Evolutionary conservation across 179 eudicot genomes (phyloP).

Genomic region (Heliamphora pulchella): DNA sequence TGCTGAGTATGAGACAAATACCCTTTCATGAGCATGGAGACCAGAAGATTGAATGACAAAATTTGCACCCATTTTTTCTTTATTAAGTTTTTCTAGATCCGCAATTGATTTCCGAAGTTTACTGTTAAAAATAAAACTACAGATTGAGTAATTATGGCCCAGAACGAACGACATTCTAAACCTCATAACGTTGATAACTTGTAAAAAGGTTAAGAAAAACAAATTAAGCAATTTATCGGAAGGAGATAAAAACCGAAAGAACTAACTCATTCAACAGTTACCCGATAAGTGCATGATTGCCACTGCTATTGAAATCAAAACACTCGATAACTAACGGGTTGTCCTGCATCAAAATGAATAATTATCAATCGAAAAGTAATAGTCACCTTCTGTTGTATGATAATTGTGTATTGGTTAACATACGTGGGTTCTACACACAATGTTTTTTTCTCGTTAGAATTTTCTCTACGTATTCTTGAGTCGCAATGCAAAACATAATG

Average conservation of each 20-base stretch:
- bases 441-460: neutral
- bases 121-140: constrained; percentile 27
- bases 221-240: neutral
- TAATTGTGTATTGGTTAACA: neutral
- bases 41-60: constrained; percentile 45
- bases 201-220: no score
- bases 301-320: constrained; percentile 70
- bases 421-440: neutral
- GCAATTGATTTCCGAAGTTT: constrained; percentile 60
- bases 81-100: constrained; percentile 48
- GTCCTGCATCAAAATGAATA: constrained; percentile 43
- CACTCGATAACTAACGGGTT: constrained; percentile 83
- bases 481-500: no score
- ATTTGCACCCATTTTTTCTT: constrained; percentile 44
- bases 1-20: constrained; percentile 10
- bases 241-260: neutral
- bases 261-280: constrained; percentile 22
- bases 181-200: no score
- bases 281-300: constrained; percentile 75
- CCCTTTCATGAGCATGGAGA: constrained; percentile 50
- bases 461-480: neutral
- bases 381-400: neutral
- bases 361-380: neutral
- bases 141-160: neutral
- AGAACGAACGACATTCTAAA: neutral